A percentile compares a stretch with the other conserved stretches of the same genome.
Conservation (phyloP, 1,284 basidiomycete genomes). For the Leccinum insigne region DNA sequence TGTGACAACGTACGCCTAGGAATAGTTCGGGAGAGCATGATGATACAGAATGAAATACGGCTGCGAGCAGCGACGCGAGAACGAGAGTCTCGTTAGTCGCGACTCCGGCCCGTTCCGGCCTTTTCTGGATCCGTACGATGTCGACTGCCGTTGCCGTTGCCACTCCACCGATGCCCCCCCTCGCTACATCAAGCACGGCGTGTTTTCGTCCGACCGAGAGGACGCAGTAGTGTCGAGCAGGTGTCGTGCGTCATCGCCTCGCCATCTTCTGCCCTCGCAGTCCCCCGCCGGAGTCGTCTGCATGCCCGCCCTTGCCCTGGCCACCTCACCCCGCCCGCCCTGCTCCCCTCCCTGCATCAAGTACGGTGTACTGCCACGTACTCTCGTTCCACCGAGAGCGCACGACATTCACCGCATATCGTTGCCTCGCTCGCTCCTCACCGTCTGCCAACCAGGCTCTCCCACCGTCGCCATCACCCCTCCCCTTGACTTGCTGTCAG, state of each 20-base stretch:
- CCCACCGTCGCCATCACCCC: not conserved
- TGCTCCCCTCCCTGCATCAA: too few species aligned
- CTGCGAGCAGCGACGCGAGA: too few species aligned
- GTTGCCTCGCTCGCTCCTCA: not conserved
- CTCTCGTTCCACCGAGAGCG: too few species aligned
- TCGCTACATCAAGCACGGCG: not conserved
- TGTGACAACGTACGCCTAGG: conserved; percentile 12
- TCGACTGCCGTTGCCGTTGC: too few species aligned
- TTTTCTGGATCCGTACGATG: too few species aligned
- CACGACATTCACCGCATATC: too few species aligned
- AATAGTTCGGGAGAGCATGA: conserved; percentile 25
- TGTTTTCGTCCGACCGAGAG: not conserved
- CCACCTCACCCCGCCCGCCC: too few species aligned
- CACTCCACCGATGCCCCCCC: not conserved
- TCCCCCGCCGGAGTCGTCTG: not conserved
- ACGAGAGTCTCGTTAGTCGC: not conserved
- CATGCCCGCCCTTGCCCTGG: not conserved
- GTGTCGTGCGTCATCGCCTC: not conserved
- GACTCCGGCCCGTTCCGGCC: not conserved
- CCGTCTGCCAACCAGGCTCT: not conserved
- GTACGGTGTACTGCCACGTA: too few species aligned
- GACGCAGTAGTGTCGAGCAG: too few species aligned
- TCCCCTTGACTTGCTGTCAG: not conserved
- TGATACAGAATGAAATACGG: too few species aligned
- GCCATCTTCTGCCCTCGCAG: not conserved